These are phyloP conservation scores for Nematocida ausubeli DNA, from an alignment of 371 early-diverging fungal species.

Conservation along the genomic window DNA sequence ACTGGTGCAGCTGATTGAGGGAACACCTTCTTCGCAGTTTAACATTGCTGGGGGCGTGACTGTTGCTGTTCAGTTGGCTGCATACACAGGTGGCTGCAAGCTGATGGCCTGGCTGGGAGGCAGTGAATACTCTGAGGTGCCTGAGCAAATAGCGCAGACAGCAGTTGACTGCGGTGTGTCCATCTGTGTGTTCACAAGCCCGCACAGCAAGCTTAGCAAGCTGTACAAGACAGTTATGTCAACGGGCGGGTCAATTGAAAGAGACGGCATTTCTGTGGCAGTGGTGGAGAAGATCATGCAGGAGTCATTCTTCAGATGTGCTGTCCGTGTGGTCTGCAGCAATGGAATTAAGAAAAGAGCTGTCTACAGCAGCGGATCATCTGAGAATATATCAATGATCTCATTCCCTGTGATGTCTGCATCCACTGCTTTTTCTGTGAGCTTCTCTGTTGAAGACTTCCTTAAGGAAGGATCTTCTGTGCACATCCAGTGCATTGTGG, in stretches of 20 bases:
- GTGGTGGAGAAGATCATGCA: constrained; percentile 23
- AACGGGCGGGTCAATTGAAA: constrained; percentile 33
- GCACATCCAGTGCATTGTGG: constrained; percentile 64
- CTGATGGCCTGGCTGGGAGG: constrained; percentile 35
- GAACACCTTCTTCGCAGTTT: neutral
- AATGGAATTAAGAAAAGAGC: constrained; percentile 51
- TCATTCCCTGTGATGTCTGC: constrained; percentile 45
- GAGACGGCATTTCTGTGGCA: neutral
- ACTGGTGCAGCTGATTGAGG: constrained; percentile 6
- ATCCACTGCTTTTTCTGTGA: constrained; percentile 14
- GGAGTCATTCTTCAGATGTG: constrained; percentile 29
- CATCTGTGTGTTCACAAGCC: constrained; percentile 1
- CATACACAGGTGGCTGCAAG: constrained; percentile 50
- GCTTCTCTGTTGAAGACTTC: constrained; percentile 46
- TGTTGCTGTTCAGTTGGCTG: constrained; percentile 23
- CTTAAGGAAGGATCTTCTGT: constrained; percentile 21
- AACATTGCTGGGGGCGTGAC: neutral
- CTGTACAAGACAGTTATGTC: neutral
- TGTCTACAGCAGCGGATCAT: constrained; percentile 44
- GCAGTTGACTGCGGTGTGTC: constrained; percentile 36
- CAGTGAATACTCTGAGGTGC: neutral
- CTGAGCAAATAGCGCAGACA: neutral
- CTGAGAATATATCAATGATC: constrained; percentile 44
- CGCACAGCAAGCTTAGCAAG: neutral
- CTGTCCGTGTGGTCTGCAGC: constrained; percentile 34